A percentile compares a stretch with the other conserved stretches of the same genome.
These are phyloP conservation scores for Hyaloscypha bicolor DNA, from an alignment of 495 filamentous ascomycete species.

Conservation along the genomic window DNA sequence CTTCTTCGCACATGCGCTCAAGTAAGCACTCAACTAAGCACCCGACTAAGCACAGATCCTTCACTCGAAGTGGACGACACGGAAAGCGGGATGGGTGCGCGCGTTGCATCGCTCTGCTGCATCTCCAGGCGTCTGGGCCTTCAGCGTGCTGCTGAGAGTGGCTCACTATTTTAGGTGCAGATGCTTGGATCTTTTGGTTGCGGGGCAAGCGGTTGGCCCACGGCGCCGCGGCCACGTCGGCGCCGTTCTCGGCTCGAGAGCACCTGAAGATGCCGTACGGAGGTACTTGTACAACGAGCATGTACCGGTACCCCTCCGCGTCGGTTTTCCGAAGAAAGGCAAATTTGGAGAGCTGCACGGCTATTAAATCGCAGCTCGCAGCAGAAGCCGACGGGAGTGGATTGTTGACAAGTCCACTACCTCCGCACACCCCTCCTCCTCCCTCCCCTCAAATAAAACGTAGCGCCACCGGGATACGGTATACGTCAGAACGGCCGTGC, in stretches of 20 bases:
- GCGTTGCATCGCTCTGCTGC: neutral
- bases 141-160: neutral
- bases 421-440: too few species aligned
- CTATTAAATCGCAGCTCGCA: neutral
- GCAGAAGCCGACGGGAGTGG: neutral
- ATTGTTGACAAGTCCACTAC: neutral
- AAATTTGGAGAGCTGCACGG: neutral
- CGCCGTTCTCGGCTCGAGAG: neutral
- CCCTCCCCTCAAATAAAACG: too few species aligned
- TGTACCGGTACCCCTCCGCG: neutral
- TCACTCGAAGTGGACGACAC: neutral
- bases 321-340: neutral
- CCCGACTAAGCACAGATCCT: neutral
- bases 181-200: neutral
- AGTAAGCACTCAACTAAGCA: neutral
- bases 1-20: neutral
- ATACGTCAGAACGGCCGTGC: too few species aligned
- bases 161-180: slow-evolving; percentile 2
- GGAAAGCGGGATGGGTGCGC: neutral
- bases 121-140: neutral
- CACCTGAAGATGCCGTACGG: neutral
- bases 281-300: neutral
- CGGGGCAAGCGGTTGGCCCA: neutral
- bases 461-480: too few species aligned
- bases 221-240: neutral